Evolutionary conservation across 768 basidiomycete species (phyloP), one percentile per base, ranked within the genome.

Genomic region (Phylloporus rhodoxanthus): DNA sequence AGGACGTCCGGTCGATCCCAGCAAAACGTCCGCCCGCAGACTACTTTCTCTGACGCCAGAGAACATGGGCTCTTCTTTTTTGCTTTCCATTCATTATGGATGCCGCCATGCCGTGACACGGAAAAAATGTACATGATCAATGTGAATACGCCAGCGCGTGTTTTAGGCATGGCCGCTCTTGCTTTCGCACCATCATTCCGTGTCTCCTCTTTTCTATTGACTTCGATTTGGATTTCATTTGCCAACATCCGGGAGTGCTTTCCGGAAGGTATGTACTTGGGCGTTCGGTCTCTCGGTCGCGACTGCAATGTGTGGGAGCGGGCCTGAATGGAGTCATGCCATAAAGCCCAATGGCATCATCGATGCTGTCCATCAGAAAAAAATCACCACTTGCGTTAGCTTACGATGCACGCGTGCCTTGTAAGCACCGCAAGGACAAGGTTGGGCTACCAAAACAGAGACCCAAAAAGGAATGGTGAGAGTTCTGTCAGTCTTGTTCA

Each of bases 1-100:
- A 92, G 87, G 91, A 91, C 55, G 81, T 89, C 29, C 78, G 80
- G 51, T 87, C 87, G 25, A 81, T 88, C 63, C 88, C 87, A 23
- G 81, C 85, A 26, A 90, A 89, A 72, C 78, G 88, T 4, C 88
- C 90, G 19, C 87, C 88, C 17, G 85, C 90, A 36, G 89, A 91
- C 67, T 92, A 92, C 61, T 92, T 92, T 68, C 70, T 92, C 43
- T 91, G 68, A 66, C 36, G 32, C 25, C 26, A 13, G 37, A 38
- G 37, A 21, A 36, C 34, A 36, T 19, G 3, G 33, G 33, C 15
- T 33, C 17, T 17, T 9, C 8, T 36, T 17, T 36, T 9, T 36
- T 8, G 17, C 34, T 9, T 10, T 17, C 36, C 19, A 38, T 38
- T 38, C 37, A 38, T 38, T 20, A 21, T 38, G 37, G 20, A 38